Evolutionary conservation across 805 yeast species (phyloP).

Genomic region (Ogataea methylovora): DNA sequence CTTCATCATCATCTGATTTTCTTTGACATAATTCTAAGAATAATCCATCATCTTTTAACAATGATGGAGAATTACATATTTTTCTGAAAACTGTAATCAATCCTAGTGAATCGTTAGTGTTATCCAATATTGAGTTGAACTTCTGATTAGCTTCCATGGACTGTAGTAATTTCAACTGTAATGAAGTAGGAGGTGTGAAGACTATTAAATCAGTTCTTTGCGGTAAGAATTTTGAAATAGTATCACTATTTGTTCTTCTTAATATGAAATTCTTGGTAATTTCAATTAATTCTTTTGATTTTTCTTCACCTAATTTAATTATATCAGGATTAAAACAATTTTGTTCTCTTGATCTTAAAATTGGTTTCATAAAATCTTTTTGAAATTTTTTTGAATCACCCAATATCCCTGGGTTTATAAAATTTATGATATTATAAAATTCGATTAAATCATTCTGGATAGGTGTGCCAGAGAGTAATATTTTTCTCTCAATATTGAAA

Average conservation of each 20-base stretch:
- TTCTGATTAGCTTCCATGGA: slow-evolving; percentile 34
- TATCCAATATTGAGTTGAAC: slow-evolving; percentile 24
- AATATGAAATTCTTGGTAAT: slow-evolving; percentile 62
- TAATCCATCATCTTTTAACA: slow-evolving; percentile 44
- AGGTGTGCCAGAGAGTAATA: slow-evolving; percentile 83
- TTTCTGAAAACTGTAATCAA: slow-evolving; percentile 72
- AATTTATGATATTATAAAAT: slow-evolving; percentile 72
- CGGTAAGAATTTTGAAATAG: slow-evolving; percentile 52
- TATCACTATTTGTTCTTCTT: slow-evolving; percentile 59
- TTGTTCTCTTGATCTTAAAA: slow-evolving; percentile 60
- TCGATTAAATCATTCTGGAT: slow-evolving; percentile 73
- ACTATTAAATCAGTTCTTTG: slow-evolving; percentile 69
- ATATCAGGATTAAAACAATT: slow-evolving; percentile 44
- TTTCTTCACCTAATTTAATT: slow-evolving; percentile 49
- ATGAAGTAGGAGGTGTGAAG: slow-evolving; percentile 66
- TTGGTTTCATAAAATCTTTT: slow-evolving; percentile 60
- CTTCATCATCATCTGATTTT: slow-evolving; percentile 12
- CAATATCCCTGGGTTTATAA: slow-evolving; percentile 76
- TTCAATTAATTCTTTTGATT: slow-evolving; percentile 54
- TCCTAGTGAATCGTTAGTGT: slow-evolving; percentile 43
- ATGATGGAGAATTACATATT: slow-evolving; percentile 74
- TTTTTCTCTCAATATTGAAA: slow-evolving; percentile 46
- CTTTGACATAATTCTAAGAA: slow-evolving; percentile 24
- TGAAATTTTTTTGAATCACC: slow-evolving; percentile 54
- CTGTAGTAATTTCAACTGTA: slow-evolving; percentile 51